Conservation (phyloP, 768 basidiomycete species). For the Leccinellum luteum region DNA sequence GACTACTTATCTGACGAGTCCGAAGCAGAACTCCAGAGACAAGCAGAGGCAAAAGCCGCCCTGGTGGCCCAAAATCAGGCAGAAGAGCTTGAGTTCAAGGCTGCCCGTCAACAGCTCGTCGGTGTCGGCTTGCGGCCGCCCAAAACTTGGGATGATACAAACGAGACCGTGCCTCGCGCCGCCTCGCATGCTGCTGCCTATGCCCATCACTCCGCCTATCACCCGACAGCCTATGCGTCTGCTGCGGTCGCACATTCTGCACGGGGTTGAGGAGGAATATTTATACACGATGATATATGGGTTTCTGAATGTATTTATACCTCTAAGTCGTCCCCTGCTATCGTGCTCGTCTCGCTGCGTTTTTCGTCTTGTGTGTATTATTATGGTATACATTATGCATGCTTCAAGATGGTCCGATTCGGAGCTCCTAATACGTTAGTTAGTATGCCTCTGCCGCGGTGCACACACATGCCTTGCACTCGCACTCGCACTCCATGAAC, state of each 20-base stretch:
- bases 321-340: slow-evolving; percentile 10
- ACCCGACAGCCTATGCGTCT: slow-evolving; percentile 24
- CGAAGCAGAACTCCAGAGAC: slow-evolving; percentile 83
- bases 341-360: slow-evolving; percentile 17
- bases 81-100: slow-evolving; percentile 80
- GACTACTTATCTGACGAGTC: slow-evolving; percentile 92
- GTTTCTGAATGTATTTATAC: slow-evolving; percentile 27
- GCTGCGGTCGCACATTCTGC: slow-evolving; percentile 30
- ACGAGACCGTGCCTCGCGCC: slow-evolving; percentile 31
- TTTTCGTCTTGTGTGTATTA: slow-evolving; percentile 23
- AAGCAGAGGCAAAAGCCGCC: slow-evolving; percentile 78
- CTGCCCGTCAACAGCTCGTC: slow-evolving; percentile 75
- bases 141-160: slow-evolving; percentile 67
- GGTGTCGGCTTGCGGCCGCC: slow-evolving; percentile 74
- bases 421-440: slow-evolving; percentile 12
- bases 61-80: slow-evolving; percentile 75
- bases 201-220: slow-evolving; percentile 27
- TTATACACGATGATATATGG: slow-evolving; percentile 11
- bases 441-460: slow-evolving; percentile 21
- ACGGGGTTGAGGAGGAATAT: slow-evolving; percentile 25
- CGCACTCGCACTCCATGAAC: slow-evolving; percentile 59
- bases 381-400: slow-evolving; percentile 9
- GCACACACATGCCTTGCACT: slow-evolving; percentile 11
- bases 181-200: slow-evolving; percentile 24
- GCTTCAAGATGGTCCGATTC: slow-evolving; percentile 5